phyloP scores from a whole-genome alignment of 805 yeast species.

The Naumovozyma baii region DNA sequence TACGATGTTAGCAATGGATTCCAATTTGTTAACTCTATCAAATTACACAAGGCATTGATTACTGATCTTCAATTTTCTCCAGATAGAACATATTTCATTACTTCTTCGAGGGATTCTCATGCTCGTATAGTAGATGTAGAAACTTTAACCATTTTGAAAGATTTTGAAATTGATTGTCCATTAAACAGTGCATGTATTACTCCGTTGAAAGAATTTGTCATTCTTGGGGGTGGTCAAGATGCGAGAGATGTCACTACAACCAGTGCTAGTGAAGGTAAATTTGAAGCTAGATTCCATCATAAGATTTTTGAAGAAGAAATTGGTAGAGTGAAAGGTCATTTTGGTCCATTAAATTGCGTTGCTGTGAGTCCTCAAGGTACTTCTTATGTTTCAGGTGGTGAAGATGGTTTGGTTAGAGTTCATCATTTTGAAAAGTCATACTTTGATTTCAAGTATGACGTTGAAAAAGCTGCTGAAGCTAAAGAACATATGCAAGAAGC shows the following conservation, averaged over 20 bases:
- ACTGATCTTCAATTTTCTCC: conserved; percentile 86
- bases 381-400: conserved; percentile 94
- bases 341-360: conserved; percentile 93
- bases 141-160: conserved; percentile 59
- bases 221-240: conserved; percentile 98
- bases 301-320: conserved; percentile 91
- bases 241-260: conserved; percentile 98
- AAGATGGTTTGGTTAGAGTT: conserved; percentile 93
- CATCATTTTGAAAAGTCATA: conserved; percentile 89
- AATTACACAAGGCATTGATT: conserved; percentile 66
- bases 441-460: conserved; percentile 87
- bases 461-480: conserved; percentile 66
- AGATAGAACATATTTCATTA: conserved; percentile 82
- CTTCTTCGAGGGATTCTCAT: conserved; percentile 85
- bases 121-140: conserved; percentile 75
- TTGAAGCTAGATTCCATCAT: conserved; percentile 93
- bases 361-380: conserved; percentile 93
- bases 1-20: conserved; percentile 50
- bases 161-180: conserved; percentile 81
- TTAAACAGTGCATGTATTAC: conserved; percentile 93
- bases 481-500: conserved; percentile 27
- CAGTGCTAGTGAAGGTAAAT: conserved; percentile 83
- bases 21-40: conserved; percentile 42
- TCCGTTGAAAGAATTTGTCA: conserved; percentile 82
- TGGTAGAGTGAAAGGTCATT: conserved; percentile 96